Percentiles rank a stretch among this genome's conserved stretches.
These are phyloP conservation scores for Neurospora sp. DNA, from an alignment of 495 filamentous ascomycete genomes.

Conservation along the genomic window DNA sequence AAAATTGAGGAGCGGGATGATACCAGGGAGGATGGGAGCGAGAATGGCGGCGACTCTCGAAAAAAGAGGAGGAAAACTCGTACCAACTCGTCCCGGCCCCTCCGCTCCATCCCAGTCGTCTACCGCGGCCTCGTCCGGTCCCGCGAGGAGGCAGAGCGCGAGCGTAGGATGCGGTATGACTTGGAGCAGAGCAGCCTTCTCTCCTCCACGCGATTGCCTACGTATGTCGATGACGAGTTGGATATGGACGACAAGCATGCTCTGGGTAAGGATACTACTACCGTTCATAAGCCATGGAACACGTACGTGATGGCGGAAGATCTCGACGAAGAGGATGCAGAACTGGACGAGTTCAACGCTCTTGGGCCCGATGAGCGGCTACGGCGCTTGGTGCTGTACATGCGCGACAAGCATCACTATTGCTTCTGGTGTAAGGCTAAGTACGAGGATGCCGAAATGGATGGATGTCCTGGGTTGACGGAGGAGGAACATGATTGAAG, in stretches of 20 bases:
- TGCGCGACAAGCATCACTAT: constrained; percentile 65
- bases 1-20: constrained; percentile 12
- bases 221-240: constrained; percentile 42
- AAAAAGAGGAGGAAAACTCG: constrained; percentile 25
- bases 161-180: constrained; percentile 55
- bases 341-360: constrained; percentile 75
- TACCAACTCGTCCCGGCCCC: constrained; percentile 30
- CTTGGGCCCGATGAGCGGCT: constrained; percentile 55
- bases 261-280: constrained; percentile 20
- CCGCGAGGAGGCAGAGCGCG: constrained; percentile 59
- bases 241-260: constrained; percentile 42
- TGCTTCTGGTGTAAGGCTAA: constrained; percentile 95
- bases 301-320: constrained; percentile 50
- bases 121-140: constrained; percentile 65
- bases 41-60: constrained; percentile 1
- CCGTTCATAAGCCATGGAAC: constrained; percentile 15
- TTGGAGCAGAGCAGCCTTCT: constrained; percentile 46
- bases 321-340: constrained; percentile 70
- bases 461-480: constrained; percentile 78
- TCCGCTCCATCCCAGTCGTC: constrained; percentile 61
- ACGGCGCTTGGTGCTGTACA: constrained; percentile 48
- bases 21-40: background rate
- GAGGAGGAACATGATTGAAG: constrained; percentile 85
- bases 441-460: constrained; percentile 62
- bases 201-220: constrained; percentile 31